Conservation (phyloP, 192 early-diverging fungal genomes). For the Chytriomyces confervae region DNA sequence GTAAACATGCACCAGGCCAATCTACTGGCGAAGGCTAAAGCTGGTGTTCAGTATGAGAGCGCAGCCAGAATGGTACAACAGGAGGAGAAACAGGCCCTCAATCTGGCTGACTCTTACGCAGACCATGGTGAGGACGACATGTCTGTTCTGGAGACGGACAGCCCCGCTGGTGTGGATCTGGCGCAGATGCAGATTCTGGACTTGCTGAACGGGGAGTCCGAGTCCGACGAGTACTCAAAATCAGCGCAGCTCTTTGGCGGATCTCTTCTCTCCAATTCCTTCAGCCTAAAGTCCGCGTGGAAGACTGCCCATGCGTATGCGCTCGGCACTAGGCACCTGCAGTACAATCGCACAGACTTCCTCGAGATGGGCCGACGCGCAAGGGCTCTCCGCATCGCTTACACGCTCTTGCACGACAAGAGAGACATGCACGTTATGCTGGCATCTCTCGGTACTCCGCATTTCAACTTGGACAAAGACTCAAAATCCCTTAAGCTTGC, state of each 20-base stretch:
- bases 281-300: background rate
- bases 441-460: background rate
- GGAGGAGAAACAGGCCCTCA: background rate
- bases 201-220: conserved; percentile 24
- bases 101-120: background rate
- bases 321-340: background rate
- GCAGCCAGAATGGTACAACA: background rate
- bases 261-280: background rate
- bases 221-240: background rate
- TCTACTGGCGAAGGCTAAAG: background rate
- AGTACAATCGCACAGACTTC: conserved; percentile 38
- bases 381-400: conserved; percentile 10
- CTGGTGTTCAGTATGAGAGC: background rate
- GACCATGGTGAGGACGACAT: background rate
- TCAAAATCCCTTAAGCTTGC: background rate
- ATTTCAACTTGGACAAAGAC: conserved; percentile 17
- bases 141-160: background rate
- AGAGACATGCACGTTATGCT: conserved; percentile 11
- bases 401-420: conserved; percentile 22
- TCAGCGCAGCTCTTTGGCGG: conserved; percentile 23
- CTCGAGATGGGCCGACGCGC: conserved; percentile 25
- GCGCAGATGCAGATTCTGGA: conserved; percentile 25
- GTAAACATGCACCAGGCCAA: no score
- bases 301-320: conserved; percentile 1
- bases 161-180: background rate